Conservation (phyloP, 1,284 basidiomycete species). For the Anthracocystis walkeri region DNA sequence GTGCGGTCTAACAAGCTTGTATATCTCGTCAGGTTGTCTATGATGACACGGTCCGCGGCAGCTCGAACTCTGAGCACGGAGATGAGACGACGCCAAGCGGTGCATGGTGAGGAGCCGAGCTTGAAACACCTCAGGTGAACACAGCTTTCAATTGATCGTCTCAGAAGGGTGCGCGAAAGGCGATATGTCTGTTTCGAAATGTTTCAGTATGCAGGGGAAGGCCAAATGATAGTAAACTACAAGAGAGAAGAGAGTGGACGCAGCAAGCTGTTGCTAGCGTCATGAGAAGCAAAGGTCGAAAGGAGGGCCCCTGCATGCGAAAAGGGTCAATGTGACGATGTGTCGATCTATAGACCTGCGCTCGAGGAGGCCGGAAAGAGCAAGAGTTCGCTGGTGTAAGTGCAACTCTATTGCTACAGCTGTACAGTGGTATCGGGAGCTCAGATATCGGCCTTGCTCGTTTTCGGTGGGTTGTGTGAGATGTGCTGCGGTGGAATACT, state of each 20-base stretch:
- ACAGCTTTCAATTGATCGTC: neutral
- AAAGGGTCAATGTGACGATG: neutral
- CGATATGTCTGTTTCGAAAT: neutral
- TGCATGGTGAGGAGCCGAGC: neutral
- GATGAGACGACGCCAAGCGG: neutral
- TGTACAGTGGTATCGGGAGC: conserved; percentile 21
- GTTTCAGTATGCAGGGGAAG: conserved; percentile 22
- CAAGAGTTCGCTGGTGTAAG: neutral
- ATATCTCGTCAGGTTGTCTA: neutral
- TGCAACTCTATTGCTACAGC: conserved; percentile 12
- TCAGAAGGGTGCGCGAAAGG: neutral
- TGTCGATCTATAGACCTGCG: neutral
- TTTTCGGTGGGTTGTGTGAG: conserved; percentile 7
- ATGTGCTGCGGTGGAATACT: neutral
- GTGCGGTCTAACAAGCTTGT: neutral
- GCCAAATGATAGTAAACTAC: conserved; percentile 27
- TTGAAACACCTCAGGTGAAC: neutral
- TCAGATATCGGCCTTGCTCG: conserved; percentile 20
- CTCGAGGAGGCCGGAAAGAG: conserved; percentile 4
- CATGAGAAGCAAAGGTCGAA: neutral
- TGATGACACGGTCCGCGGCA: neutral
- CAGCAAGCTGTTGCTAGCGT: conserved; percentile 12
- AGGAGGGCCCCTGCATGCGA: neutral
- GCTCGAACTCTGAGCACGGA: neutral
- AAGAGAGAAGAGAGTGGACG: conserved; percentile 14